Percentiles rank a stretch among this genome's conserved stretches.
Conservation (phyloP, 2,329 filamentous ascomycete species). For the Cryphonectria radicalis region DNA sequence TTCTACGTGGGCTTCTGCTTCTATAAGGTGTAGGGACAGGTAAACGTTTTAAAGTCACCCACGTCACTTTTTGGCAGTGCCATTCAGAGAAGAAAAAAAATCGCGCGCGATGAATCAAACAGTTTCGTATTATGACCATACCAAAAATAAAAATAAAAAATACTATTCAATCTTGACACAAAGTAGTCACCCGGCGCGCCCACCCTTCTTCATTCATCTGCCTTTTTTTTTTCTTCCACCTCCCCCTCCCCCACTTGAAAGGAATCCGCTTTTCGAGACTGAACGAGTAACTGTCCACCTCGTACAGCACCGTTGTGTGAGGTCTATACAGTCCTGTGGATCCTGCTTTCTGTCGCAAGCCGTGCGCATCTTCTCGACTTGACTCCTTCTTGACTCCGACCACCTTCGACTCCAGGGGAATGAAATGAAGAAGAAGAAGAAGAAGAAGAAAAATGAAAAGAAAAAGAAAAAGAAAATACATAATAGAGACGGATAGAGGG, state of each 20-base stretch:
- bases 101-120: not conserved
- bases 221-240: not conserved
- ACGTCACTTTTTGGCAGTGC: not conserved
- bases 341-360: conserved; percentile 5
- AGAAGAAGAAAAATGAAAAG: no score
- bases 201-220: not conserved
- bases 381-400: not conserved
- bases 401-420: not conserved
- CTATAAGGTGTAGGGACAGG: conserved; percentile 74
- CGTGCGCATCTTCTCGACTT: not conserved
- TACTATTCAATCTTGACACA: not conserved
- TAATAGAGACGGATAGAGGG: not conserved
- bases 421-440: not conserved
- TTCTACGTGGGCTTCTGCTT: conserved; percentile 98
- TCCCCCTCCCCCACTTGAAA: not conserved
- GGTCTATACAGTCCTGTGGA: conserved; percentile 11
- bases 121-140: not conserved
- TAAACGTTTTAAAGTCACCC: not conserved
- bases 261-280: not conserved
- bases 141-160: not conserved
- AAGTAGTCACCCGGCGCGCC: not conserved
- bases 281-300: conserved; percentile 11
- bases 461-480: not conserved
- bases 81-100: not conserved
- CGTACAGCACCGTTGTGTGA: conserved; percentile 3